Evolutionary conservation across 1,139 yeast species (phyloP), one percentile per base, ranked within the genome.

Genomic region (Blastobotrys apis): DNA sequence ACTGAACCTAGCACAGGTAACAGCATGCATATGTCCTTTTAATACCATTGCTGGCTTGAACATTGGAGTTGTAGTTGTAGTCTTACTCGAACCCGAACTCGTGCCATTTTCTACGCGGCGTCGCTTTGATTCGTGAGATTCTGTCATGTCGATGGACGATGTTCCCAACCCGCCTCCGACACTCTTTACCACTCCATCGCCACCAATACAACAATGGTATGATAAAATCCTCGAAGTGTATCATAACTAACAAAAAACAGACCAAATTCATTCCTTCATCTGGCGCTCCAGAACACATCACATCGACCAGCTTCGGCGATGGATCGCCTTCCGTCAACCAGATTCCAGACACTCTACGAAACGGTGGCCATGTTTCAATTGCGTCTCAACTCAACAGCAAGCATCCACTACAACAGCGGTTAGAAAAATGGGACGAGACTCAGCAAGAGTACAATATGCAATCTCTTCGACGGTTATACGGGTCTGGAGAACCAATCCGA

Each of bases 401-500:
- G 63, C 98, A 92, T 65, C 97, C 97, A 5, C 72, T 92, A 53
- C 94, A 92, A 62, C 58, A 75, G 10, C 77, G 96, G 55, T 66
- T 92, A 36, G 66, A 69, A 46, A 74, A 80, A 57, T 92, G 97
- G 97, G 94, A 88, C 23, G 72, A 73, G 45, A 81, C 84, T 8
- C 92, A 86, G 60, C 74, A 74, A 39, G 80, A 80, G 34, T 71
- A 84, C 53, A 79, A 80, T 57, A 62, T 88, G 71, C 94, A 88
- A 62, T 79, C 80, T 46, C 81, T 84, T 65, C 77, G 95, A 60
- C 77, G 94, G 53, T 69, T 86, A 21, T 88, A 84, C 64, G 98
- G 98, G 23, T 83, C 94, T 38, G 96, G 94, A 10, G 97, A 86
- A 59, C 95, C 97, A 5, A 80, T 92, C 55, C 82, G 87, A 64